Evolutionary conservation across 352 stramenopile genomes (phyloP).

Genomic region (Globisporangium spinosum): DNA sequence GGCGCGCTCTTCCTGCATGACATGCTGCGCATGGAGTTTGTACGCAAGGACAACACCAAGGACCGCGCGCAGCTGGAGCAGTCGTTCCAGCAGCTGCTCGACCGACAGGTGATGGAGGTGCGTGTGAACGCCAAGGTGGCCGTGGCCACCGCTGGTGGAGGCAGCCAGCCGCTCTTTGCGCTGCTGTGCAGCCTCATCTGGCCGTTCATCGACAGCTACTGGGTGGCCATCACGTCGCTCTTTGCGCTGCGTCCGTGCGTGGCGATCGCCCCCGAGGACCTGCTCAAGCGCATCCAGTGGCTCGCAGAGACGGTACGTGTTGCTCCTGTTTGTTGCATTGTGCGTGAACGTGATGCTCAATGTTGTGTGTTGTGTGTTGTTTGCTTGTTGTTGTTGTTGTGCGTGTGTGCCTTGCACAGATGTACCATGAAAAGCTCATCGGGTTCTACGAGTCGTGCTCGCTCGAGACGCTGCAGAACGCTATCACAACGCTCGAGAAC

Average conservation of each 20-base stretch:
- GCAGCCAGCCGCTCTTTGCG: conserved; percentile 43
- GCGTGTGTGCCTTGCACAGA: conserved; percentile 22
- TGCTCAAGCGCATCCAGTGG: conserved; percentile 82
- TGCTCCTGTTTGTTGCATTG: background rate
- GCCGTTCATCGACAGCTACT: conserved; percentile 88
- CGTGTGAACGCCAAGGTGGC: conserved; percentile 8
- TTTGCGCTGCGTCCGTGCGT: conserved; percentile 53
- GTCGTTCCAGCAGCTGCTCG: conserved; percentile 36
- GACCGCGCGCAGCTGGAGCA: conserved; percentile 40
- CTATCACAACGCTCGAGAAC: conserved; percentile 53
- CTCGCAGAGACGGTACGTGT: conserved; percentile 58
- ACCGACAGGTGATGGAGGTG: conserved; percentile 36
- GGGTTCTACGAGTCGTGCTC: conserved; percentile 87
- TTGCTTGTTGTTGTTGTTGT: background rate
- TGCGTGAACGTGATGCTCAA: background rate
- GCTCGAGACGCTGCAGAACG: conserved; percentile 80
- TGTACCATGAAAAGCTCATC: conserved; percentile 86
- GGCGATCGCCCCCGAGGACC: conserved; percentile 49
- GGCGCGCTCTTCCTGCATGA: conserved; percentile 67
- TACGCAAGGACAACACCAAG: conserved; percentile 57
- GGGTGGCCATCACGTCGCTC: conserved; percentile 72
- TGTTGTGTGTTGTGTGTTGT: background rate
- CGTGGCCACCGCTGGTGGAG: conserved; percentile 7
- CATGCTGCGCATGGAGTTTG: conserved; percentile 78
- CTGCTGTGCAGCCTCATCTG: conserved; percentile 75